phyloP scores from a whole-genome alignment of 2,329 filamentous ascomycete species.

The Trichophyton rubrum region DNA sequence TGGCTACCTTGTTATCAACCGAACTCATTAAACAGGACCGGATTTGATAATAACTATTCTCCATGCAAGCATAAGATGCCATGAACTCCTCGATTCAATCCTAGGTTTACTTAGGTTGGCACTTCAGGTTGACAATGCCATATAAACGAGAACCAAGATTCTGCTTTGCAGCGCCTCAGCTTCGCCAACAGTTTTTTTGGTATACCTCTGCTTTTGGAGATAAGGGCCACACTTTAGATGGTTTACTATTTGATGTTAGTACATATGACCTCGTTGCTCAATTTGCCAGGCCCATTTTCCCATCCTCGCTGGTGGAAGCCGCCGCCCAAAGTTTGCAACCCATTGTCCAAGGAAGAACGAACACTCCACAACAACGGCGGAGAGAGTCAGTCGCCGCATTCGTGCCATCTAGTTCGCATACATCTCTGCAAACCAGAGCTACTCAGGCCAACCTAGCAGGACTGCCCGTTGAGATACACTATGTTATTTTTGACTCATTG shows the following conservation, averaged over 20 bases:
- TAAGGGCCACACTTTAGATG: background rate
- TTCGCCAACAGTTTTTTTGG: background rate
- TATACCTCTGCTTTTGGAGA: background rate
- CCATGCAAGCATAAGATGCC: too few relatives aligned
- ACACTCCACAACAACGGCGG: background rate
- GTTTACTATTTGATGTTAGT: background rate
- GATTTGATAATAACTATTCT: too few relatives aligned
- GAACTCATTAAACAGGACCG: too few relatives aligned
- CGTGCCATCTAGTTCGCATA: background rate
- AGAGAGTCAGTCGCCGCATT: background rate
- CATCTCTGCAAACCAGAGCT: background rate
- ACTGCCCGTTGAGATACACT: background rate
- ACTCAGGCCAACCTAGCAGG: background rate
- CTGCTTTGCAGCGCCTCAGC: background rate
- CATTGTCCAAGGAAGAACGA: background rate
- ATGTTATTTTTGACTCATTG: background rate
- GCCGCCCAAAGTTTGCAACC: background rate
- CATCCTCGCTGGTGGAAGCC: background rate
- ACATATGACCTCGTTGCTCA: background rate
- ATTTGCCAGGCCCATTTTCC: background rate
- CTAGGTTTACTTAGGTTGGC: too few relatives aligned
- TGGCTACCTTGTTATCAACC: too few relatives aligned
- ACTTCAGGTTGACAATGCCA: background rate
- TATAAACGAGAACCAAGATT: background rate
- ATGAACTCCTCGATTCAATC: too few relatives aligned